Conservation (phyloP, 768 basidiomycete genomes). For the Auriscalpium microsporum region DNA sequence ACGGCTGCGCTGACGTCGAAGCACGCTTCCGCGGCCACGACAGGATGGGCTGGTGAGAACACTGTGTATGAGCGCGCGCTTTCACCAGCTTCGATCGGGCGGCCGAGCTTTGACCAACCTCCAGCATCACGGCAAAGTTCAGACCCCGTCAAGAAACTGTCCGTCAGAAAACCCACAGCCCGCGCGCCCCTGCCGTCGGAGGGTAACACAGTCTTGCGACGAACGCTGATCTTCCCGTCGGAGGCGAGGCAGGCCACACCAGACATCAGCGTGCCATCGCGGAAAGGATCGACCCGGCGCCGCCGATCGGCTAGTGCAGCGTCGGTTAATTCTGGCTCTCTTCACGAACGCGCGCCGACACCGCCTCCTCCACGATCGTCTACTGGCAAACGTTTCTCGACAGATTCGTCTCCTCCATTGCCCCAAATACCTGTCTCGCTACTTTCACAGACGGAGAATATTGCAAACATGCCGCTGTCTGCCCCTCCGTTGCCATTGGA, state of each 20-base stretch:
- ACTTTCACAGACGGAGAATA: constrained; percentile 28
- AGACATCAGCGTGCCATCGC: constrained; percentile 35
- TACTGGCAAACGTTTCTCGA: constrained; percentile 51
- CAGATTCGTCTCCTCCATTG: constrained; percentile 58
- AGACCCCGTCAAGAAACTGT: neutral
- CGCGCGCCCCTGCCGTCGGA: constrained; percentile 2
- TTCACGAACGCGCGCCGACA: constrained; percentile 76
- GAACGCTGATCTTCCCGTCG: constrained; percentile 74
- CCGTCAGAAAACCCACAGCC: constrained; percentile 5
- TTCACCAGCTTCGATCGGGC: constrained; percentile 19
- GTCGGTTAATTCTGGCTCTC: constrained; percentile 57
- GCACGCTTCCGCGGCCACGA: constrained; percentile 31
- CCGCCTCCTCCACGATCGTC: constrained; percentile 70
- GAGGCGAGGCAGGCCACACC: constrained; percentile 50
- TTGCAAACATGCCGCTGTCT: constrained; percentile 27
- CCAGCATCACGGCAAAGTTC: neutral
- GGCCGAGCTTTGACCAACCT: constrained; percentile 7
- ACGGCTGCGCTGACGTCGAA: constrained; percentile 39
- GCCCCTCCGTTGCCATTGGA: constrained; percentile 40
- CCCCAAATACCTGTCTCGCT: constrained; percentile 53
- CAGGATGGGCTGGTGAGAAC: constrained; percentile 10
- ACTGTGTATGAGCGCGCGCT: constrained; percentile 3
- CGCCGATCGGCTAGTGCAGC: constrained; percentile 54
- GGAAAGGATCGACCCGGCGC: constrained; percentile 33
- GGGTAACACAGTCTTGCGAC: constrained; percentile 50